Percentiles rank a stretch among this genome's conserved stretches.
Evolutionary conservation across 164 flowering plant species (phyloP).

Genomic region (Macadamia tetraphylla): DNA sequence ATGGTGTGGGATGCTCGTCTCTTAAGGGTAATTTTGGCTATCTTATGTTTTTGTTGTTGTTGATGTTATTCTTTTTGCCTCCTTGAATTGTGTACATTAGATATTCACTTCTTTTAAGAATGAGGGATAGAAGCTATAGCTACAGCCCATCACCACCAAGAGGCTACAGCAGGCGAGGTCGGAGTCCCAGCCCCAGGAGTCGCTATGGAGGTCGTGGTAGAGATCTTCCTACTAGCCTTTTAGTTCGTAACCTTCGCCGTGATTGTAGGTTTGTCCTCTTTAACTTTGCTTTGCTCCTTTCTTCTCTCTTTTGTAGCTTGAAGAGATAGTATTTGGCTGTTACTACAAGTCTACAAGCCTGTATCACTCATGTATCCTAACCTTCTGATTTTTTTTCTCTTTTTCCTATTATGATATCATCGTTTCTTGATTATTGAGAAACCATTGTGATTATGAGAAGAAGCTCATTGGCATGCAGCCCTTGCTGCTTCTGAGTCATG

Average conservation of each 20-base stretch:
- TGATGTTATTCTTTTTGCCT: too few species aligned
- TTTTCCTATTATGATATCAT: neutral
- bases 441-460: too few species aligned
- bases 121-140: conserved; percentile 94
- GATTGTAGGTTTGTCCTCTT: conserved; percentile 59
- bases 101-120: conserved; percentile 11
- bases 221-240: conserved; percentile 82
- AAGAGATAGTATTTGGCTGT: neutral
- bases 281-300: neutral
- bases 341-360: neutral
- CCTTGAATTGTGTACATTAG: too few species aligned
- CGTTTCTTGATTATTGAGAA: neutral
- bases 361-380: too few species aligned
- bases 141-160: conserved; percentile 78
- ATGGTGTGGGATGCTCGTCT: too few species aligned
- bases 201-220: conserved; percentile 54
- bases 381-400: neutral
- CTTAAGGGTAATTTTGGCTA: too few species aligned
- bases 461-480: too few species aligned
- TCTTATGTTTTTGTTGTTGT: too few species aligned
- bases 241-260: conserved; percentile 83
- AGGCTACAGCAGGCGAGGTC: conserved; percentile 52
- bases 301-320: neutral
- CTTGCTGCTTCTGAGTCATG: too few species aligned
- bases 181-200: conserved; percentile 79